A percentile compares a stretch with the other conserved stretches of the same genome.
phyloP scores from a whole-genome alignment of 1,284 basidiomycete genomes.

The Malassezia obtusa region DNA sequence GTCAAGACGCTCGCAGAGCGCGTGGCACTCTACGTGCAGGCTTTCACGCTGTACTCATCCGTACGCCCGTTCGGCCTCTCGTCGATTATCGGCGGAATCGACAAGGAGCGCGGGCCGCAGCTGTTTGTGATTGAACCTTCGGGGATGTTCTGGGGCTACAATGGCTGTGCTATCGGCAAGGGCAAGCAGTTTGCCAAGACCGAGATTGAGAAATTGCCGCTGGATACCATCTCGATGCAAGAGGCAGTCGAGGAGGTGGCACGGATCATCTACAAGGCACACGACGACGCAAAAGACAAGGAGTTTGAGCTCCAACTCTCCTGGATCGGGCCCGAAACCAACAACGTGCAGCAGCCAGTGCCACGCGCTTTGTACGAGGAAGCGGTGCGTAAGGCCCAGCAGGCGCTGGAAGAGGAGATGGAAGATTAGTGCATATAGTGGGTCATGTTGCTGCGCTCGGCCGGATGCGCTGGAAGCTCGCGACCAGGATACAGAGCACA shows the following conservation, averaged over 20 bases:
- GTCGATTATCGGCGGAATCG: conserved; percentile 77
- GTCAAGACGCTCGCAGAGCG: conserved; percentile 74
- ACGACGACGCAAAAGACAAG: conserved; percentile 94
- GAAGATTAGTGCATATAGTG: conserved; percentile 54
- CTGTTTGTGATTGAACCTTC: conserved; percentile 90
- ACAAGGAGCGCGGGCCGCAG: conserved; percentile 63
- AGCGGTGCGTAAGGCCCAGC: conserved; percentile 80
- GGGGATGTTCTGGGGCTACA: conserved; percentile 68
- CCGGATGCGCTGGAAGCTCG: neutral
- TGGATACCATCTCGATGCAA: conserved; percentile 60
- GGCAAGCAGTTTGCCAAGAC: conserved; percentile 95
- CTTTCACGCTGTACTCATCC: conserved; percentile 94
- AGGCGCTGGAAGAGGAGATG: conserved; percentile 71
- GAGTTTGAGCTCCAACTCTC: conserved; percentile 96
- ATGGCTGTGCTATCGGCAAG: conserved; percentile 70
- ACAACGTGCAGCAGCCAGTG: conserved; percentile 67
- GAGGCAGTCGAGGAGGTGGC: conserved; percentile 44
- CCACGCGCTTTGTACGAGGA: conserved; percentile 68
- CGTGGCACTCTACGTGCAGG: conserved; percentile 78
- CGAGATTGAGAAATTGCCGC: conserved; percentile 88
- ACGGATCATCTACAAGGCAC: conserved; percentile 73
- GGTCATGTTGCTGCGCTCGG: neutral
- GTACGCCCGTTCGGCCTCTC: conserved; percentile 94
- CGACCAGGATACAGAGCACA: neutral
- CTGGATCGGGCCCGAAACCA: conserved; percentile 83